phyloP scores from a whole-genome alignment of 2,329 filamentous ascomycete genomes.

The Biscogniauxia marginata region DNA sequence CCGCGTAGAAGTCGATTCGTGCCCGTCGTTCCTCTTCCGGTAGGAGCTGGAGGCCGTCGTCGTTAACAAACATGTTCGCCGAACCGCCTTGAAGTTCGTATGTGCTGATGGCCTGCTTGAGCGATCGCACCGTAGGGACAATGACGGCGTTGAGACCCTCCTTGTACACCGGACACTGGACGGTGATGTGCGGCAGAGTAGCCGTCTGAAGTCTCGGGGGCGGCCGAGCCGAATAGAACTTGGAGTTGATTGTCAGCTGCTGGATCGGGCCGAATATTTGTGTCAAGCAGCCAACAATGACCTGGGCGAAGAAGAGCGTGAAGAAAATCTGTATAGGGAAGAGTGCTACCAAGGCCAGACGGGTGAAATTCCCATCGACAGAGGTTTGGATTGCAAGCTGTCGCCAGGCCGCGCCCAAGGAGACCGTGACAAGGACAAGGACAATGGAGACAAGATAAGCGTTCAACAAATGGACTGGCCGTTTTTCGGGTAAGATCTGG shows the following conservation, averaged over 20 bases:
- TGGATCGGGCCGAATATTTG: slow-evolving; percentile 75
- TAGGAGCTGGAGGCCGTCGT: slow-evolving; percentile 70
- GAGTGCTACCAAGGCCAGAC: slow-evolving; percentile 63
- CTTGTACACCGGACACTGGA: slow-evolving; percentile 88
- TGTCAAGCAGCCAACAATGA: slow-evolving; percentile 72
- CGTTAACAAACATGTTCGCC: slow-evolving; percentile 74
- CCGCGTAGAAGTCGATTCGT: slow-evolving; percentile 66
- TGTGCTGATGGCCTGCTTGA: slow-evolving; percentile 75
- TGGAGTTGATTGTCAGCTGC: slow-evolving; percentile 73
- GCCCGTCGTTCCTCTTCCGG: slow-evolving; percentile 59
- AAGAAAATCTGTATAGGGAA: slow-evolving; percentile 76
- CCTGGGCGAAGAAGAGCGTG: slow-evolving; percentile 77
- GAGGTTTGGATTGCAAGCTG: slow-evolving; percentile 67
- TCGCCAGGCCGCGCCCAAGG: slow-evolving; percentile 68
- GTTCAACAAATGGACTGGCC: slow-evolving; percentile 69
- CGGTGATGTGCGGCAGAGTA: slow-evolving; percentile 70
- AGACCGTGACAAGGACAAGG: slow-evolving; percentile 61
- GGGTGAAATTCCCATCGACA: slow-evolving; percentile 61
- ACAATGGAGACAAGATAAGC: slow-evolving; percentile 66
- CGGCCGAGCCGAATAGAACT: slow-evolving; percentile 75
- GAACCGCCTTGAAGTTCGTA: slow-evolving; percentile 78
- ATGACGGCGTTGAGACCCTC: slow-evolving; percentile 76
- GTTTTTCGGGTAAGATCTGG: slow-evolving; percentile 60
- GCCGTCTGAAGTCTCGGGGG: slow-evolving; percentile 58
- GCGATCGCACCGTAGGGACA: slow-evolving; percentile 71